Base-by-base conservation (phyloP, 2,329 filamentous ascomycete species). In the Gyromitra esculenta region DNA sequence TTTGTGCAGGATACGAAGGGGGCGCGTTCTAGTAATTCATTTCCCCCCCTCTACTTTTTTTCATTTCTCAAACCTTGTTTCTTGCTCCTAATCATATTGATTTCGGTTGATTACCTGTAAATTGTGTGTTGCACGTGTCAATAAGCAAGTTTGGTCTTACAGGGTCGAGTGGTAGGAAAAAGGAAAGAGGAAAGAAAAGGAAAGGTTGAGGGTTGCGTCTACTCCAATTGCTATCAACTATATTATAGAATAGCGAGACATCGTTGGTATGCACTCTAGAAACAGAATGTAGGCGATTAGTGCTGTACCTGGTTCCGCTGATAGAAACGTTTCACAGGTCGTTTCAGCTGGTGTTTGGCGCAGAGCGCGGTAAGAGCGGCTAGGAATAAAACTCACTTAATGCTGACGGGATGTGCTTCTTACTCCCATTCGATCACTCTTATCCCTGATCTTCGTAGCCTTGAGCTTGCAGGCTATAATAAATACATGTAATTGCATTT, bases 111-210 rank as follows among this genome's bases (percentile, higher is more conserved):
- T 50, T 50, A 66, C 41, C 45, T 75, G 65, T 75, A 75, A 52
- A 75, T 70, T 75, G 31, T 43, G 39, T 66, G 62, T 41, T 66
- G 69, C 62, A 73, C 31, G 69, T 65, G 37, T 48, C 31, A 65
- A 72, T 35, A 9, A 21, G 37, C 31, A 31, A 4, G 39, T 52
- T 37, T 63, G 52, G 57, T 31, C 59, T 54, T 48, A 18, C 6
- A 62, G 13, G 8, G 56, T 18, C 13, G n/a, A 45, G 39, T 18
- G 60, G 31, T n/a, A 66, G n/a, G 35, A 8, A 56, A 3, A 43
- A 9, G 13, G 3, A 56, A 71, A 62, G 45, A 43, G 25, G 6
- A 57, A 37, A 37, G 13, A 35, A 56, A 45, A 52, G 63, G 54
- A 18, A 63, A 64, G 57, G 56, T 48, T 41, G 8, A 59, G 56